Base-by-base conservation (phyloP, 352 stramenopile genomes). In the Phytopythium aichiense region DNA sequence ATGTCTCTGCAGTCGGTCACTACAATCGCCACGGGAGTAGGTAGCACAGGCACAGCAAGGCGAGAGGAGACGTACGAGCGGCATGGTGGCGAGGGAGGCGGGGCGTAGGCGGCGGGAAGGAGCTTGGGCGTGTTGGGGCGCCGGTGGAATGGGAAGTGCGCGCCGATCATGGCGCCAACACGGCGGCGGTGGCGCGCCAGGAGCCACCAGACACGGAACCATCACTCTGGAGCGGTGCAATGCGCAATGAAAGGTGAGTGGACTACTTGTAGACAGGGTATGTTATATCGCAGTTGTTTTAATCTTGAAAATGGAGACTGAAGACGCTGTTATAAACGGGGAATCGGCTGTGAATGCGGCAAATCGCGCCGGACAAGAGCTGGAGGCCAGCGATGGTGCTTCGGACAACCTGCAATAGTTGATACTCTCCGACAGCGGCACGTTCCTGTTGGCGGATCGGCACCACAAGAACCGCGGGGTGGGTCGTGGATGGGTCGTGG, bases 61-160 rank as follows among this genome's bases (percentile, higher is more conserved):
- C 9, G 23, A 40, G 9, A 30, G 18, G 11, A 15, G n/a, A 84
- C 77, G 59, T 73, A 87, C 76, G 53, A 88, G 76, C 59, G 78
- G 68, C 80, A 89, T 89, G 54, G 65, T 69, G 66, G 33, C 38
- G 30, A 0, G 51, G 25, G 28, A 20, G 55, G 25, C 25, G 23
- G 22, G 20, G 20, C 7, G 22, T 1, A 20, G 22, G 45, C 45
- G 28, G 22, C 31, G 30, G 7, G 52, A 22, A 23, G 22, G 30
- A 23, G 33, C 52, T 60, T 66, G 60, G 53, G 31, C 51, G 28
- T 40, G 51, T 56, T 35, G 28, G 48, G 61, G 51, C 48, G 40
- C 51, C 55, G 64, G 62, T 48, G 53, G 61, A 59, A 59, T 53
- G 60, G 60, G 62, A 71, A 70, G 55, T 70, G 60, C 52, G 25